Percentiles rank a stretch among this genome's conserved stretches.
Evolutionary conservation across 257 asterid species (phyloP).

Genomic region (Leonotis leonurus): DNA sequence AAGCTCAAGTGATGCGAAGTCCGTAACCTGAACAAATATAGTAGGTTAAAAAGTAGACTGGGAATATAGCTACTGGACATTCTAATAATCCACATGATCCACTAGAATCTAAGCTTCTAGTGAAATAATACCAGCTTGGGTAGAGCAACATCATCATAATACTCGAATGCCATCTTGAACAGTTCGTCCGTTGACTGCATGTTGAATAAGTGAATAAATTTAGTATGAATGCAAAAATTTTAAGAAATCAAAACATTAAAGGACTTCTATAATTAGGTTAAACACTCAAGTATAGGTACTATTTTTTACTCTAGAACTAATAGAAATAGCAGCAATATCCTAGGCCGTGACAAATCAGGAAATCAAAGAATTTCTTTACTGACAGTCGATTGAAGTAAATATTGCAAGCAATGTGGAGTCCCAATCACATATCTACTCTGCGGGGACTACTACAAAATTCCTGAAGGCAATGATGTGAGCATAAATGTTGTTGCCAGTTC

Average conservation of each 20-base stretch:
- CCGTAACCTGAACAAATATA: conserved; percentile 65
- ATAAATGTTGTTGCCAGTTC: too few relatives aligned
- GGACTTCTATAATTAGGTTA: conserved; percentile 4
- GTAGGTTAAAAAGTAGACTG: conserved; percentile 12
- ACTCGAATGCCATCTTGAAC: conserved; percentile 67
- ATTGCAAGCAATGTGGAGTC: too few relatives aligned
- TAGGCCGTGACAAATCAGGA: conserved; percentile 1
- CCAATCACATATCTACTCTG: too few relatives aligned
- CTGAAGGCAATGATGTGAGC: too few relatives aligned
- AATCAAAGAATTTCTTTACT: too few relatives aligned
- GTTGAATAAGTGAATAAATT: conserved; percentile 19
- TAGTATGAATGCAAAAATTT: not conserved
- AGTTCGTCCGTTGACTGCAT: conserved; percentile 87
- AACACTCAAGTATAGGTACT: not conserved
- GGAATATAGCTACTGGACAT: conserved; percentile 3
- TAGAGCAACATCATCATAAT: conserved; percentile 84
- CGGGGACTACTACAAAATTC: too few relatives aligned
- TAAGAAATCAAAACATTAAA: not conserved
- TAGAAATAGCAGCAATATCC: not conserved
- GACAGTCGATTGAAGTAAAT: too few relatives aligned
- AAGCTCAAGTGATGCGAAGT: conserved; percentile 97
- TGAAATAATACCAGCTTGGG: conserved; percentile 81
- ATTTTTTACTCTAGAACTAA: not conserved
- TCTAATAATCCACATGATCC: not conserved
- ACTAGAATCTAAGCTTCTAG: conserved; percentile 6